These are phyloP conservation scores for Bruguiera gymnorhiza DNA, from an alignment of 345 rosid genomes.

Conservation along the genomic window DNA sequence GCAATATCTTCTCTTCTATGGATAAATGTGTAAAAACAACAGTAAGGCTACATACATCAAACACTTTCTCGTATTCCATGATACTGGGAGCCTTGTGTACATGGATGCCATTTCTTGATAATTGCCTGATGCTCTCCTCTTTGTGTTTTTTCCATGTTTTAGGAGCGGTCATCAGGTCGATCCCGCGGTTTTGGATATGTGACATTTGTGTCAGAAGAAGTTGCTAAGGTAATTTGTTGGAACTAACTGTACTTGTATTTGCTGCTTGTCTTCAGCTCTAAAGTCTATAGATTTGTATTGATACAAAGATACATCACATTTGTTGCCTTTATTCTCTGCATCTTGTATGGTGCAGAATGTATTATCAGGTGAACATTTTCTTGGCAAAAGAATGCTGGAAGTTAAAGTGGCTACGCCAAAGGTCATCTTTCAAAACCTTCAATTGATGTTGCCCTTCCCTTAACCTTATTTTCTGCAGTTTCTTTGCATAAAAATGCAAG, in stretches of 20 bases:
- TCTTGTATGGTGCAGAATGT: constrained; percentile 48
- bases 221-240: constrained; percentile 59
- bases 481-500: not conserved
- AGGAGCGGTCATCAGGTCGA: constrained; percentile 92
- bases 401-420: constrained; percentile 94
- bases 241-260: not conserved
- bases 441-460: not conserved
- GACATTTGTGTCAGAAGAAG: constrained; percentile 69
- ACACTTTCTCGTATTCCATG: too few relatives aligned
- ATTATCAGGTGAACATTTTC: constrained; percentile 70
- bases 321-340: not conserved
- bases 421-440: constrained; percentile 39
- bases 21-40: too few relatives aligned
- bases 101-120: not conserved
- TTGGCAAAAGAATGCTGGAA: constrained; percentile 85
- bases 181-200: constrained; percentile 99
- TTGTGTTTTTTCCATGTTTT: constrained; percentile 17
- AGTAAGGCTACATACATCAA: too few relatives aligned
- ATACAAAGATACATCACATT: too few relatives aligned
- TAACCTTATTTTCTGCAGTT: not conserved
- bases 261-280: not conserved
- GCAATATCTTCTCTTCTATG: too few relatives aligned
- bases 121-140: not conserved
- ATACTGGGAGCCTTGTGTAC: too few relatives aligned
- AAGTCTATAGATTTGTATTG: not conserved